These are phyloP conservation scores for Darksidea phi DNA, from an alignment of 495 filamentous ascomycete species.

Conservation along the genomic window DNA sequence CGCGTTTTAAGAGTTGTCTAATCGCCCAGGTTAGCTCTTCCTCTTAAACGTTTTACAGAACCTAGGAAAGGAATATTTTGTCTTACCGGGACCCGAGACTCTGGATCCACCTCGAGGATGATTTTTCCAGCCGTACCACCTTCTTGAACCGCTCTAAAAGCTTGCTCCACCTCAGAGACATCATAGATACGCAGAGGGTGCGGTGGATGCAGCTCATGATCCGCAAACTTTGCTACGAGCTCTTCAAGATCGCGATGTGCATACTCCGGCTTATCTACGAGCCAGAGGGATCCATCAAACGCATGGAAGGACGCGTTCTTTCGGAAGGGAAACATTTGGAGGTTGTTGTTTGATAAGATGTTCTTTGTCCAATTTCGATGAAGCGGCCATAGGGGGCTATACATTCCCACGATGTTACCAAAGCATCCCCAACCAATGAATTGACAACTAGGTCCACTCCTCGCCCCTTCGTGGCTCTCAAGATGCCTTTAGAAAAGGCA, in stretches of 20 bases:
- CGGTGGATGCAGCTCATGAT: neutral
- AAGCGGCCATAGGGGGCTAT: conserved; percentile 59
- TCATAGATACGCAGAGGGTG: conserved; percentile 43
- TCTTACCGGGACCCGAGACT: neutral
- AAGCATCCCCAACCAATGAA: conserved; percentile 48
- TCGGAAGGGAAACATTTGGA: conserved; percentile 28
- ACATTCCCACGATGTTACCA: conserved; percentile 51
- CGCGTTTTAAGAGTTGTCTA: neutral
- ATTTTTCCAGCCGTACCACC: conserved; percentile 59
- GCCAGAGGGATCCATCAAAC: conserved; percentile 10
- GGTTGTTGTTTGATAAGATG: conserved; percentile 41
- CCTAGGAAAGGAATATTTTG: neutral
- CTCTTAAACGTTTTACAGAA: too few relatives aligned
- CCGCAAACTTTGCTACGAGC: conserved; percentile 1
- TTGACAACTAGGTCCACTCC: conserved; percentile 69
- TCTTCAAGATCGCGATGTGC: neutral
- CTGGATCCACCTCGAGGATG: conserved; percentile 45
- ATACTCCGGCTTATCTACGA: neutral
- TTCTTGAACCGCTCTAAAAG: conserved; percentile 58
- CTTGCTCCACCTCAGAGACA: conserved; percentile 48
- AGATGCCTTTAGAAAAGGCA: conserved; percentile 49
- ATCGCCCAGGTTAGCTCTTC: neutral
- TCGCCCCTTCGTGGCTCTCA: conserved; percentile 48
- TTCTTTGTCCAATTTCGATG: conserved; percentile 58
- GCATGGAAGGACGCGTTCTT: conserved; percentile 14